Base-by-base conservation (phyloP, 2,329 filamentous ascomycete genomes). In the Lecanicillium sp. region DNA sequence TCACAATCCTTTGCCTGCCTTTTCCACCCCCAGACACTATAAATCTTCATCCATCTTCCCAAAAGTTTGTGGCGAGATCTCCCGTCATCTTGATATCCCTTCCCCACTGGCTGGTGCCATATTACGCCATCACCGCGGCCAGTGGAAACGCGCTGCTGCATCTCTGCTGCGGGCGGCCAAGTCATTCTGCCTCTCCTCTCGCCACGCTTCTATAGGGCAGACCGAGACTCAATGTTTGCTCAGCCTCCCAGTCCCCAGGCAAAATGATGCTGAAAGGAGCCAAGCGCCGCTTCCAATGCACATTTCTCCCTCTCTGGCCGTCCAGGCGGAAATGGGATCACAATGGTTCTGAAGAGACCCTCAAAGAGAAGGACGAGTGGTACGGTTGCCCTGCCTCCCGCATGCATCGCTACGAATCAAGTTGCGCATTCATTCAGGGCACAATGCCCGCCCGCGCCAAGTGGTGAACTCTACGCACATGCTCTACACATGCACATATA, bases 241-340 rank as follows among this genome's bases (percentile, higher is more conserved):
- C n/a, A n/a, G n/a, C n/a, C n/a, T n/a, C n/a, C n/a, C n/a, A n/a
- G n/a, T n/a, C n/a, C n/a, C 22, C 39, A 41, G 40, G 37, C 37
- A 55, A 41, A 27, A 65, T 65, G 61, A 55, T 55, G 28, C 64
- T 62, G 60, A 60, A 56, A 47, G 55, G 51, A 19, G 52, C 64
- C 37, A 62, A 60, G 46, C 56, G 49, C 17, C 54, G 52, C 38
- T 47, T 64, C n/a, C 53, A 58, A 33, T 52, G 55, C 34, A 58
- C 56, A 43, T 52, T 60, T 36, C 44, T 56, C 18, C 54, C 54
- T 5, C 46, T 55, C 11, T 59, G 52, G 49, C 49, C 57, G 10
- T 47, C 50, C 12, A 54, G 55, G 4, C 57, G 54, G 47, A 58
- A 60, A 40, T 19, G 45, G 17, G 45, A 39, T 33, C 48, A 47